A percentile compares a stretch with the other conserved stretches of the same genome.
Evolutionary conservation across 345 rosid genomes (phyloP).

Genomic region (Durio zibethinus): DNA sequence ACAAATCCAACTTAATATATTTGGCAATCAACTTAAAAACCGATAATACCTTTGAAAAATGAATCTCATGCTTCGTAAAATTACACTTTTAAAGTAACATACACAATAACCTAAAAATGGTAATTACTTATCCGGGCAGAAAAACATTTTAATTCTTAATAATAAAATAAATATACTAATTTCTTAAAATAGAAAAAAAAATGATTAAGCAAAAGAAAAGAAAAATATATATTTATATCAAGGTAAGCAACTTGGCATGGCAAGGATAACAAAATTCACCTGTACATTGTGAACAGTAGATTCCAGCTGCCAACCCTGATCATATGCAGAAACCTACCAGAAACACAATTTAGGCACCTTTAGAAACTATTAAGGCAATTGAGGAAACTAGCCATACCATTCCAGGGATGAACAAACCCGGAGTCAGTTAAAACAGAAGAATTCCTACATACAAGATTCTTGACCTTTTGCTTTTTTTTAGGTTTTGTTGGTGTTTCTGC

Average conservation of each 20-base stretch:
- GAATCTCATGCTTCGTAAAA: background rate
- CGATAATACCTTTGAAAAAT: background rate
- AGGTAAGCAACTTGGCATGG: background rate
- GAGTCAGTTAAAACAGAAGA: constrained; percentile 21
- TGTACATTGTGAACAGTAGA: constrained; percentile 61
- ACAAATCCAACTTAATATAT: background rate
- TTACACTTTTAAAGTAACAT: background rate
- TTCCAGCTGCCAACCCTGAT: constrained; percentile 77
- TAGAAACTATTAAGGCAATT: constrained; percentile 18
- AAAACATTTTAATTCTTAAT: background rate
- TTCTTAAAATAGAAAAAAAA: background rate
- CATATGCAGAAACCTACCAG: constrained; percentile 75
- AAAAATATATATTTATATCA: background rate
- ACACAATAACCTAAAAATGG: background rate
- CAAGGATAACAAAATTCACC: constrained; percentile 36
- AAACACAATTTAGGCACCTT: constrained; percentile 23
- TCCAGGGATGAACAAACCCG: constrained; percentile 6
- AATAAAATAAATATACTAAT: background rate
- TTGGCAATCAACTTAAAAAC: background rate
- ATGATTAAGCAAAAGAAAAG: background rate
- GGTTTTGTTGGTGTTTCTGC: constrained; percentile 76
- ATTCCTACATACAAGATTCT: constrained; percentile 48
- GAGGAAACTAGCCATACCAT: constrained; percentile 10
- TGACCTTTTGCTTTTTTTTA: constrained; percentile 88
- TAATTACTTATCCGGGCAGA: background rate